Percentiles rank a stretch among this genome's conserved stretches.
phyloP scores from a whole-genome alignment of 176 grass and related monocot species.

The Aegilops bicornis region DNA sequence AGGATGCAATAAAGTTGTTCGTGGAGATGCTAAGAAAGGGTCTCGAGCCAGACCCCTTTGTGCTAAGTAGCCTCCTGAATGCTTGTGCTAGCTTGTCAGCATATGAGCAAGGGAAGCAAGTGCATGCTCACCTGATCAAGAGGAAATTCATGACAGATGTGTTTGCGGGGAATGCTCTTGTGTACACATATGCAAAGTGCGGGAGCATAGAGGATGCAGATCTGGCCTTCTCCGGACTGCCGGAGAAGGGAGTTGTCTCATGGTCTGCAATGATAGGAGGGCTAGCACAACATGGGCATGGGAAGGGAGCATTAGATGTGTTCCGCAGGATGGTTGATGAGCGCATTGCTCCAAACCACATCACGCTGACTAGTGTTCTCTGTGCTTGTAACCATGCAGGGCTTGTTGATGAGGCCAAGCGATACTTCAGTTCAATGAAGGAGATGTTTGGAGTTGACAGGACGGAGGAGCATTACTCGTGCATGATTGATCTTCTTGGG shows the following conservation, averaged over 20 bases:
- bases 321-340: slow-evolving; percentile 70
- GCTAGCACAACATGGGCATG: slow-evolving; percentile 87
- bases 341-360: slow-evolving; percentile 67
- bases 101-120: slow-evolving; percentile 90
- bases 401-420: slow-evolving; percentile 66
- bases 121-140: slow-evolving; percentile 77
- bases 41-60: slow-evolving; percentile 75
- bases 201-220: slow-evolving; percentile 85
- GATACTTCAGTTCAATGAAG: slow-evolving; percentile 82
- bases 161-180: slow-evolving; percentile 78
- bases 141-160: slow-evolving; percentile 63
- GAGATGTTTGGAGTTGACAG: slow-evolving; percentile 66
- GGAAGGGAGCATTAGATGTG: slow-evolving; percentile 59
- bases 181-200: slow-evolving; percentile 92
- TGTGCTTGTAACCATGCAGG: slow-evolving; percentile 85
- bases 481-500: slow-evolving; percentile 88
- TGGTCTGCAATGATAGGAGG: slow-evolving; percentile 99
- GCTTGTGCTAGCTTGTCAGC: slow-evolving; percentile 79
- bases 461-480: slow-evolving; percentile 83
- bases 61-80: slow-evolving; percentile 83
- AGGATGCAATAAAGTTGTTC: slow-evolving; percentile 87
- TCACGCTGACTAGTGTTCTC: slow-evolving; percentile 84
- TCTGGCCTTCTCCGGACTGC: slow-evolving; percentile 56
- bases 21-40: slow-evolving; percentile 60
- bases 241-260: slow-evolving; percentile 74